Percentiles rank a stretch among this genome's conserved stretches.
These are phyloP conservation scores for Rhynchosporium secalis DNA, from an alignment of 2,329 filamentous ascomycete species.

Conservation along the genomic window DNA sequence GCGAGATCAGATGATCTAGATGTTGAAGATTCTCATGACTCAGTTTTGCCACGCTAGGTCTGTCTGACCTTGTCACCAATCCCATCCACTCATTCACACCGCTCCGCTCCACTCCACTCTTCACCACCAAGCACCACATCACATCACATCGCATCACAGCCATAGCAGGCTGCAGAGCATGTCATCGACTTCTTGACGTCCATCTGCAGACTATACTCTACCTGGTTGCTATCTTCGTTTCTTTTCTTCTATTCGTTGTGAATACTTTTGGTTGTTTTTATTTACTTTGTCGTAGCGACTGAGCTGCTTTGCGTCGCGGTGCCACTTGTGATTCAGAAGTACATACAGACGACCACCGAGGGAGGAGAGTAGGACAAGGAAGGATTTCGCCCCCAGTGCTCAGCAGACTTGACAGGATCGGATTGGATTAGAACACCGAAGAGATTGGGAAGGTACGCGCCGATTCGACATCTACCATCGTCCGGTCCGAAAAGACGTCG, in stretches of 20 bases:
- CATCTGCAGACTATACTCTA: not conserved
- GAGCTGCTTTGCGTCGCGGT: constrained; percentile 18
- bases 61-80: not conserved
- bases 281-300: not conserved
- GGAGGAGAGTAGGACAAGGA: not conserved
- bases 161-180: constrained; percentile 18
- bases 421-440: too few species aligned
- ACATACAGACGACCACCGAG: not conserved
- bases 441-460: not conserved
- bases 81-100: too few species aligned
- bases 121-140: not conserved
- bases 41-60: not conserved
- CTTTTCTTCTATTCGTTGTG: constrained; percentile 1
- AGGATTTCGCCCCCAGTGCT: not conserved
- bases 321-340: constrained; percentile 7
- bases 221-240: not conserved
- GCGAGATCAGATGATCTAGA: too few species aligned
- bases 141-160: constrained; percentile 6
- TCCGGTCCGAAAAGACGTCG: not conserved
- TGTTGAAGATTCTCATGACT: too few species aligned
- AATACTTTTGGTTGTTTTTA: constrained; percentile 4
- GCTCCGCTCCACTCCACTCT: constrained; percentile 2
- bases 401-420: not conserved
- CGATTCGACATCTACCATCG: not conserved
- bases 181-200: constrained; percentile 14